A percentile compares a stretch with the other conserved stretches of the same genome.
phyloP scores from a whole-genome alignment of 257 asterid genomes.

The Primulina huaijiensis region DNA sequence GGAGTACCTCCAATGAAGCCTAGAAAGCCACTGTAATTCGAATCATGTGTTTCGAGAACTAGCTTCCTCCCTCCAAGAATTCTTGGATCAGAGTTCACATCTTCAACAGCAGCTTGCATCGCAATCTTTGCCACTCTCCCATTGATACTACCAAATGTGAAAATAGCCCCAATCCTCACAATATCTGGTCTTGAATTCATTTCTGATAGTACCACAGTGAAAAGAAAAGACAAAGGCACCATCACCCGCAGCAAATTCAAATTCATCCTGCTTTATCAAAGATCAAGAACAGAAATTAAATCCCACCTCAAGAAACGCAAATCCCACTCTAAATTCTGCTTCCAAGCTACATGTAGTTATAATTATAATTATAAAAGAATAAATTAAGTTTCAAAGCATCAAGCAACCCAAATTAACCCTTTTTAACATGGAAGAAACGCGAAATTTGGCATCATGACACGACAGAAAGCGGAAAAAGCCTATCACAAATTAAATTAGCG shows the following conservation, averaged over 20 bases:
- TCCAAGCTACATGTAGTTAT: too few species aligned
- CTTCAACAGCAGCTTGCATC: constrained; percentile 77
- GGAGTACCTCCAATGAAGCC: constrained; percentile 48
- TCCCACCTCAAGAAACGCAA: too few species aligned
- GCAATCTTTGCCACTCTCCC: constrained; percentile 75
- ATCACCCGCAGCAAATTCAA: constrained; percentile 31
- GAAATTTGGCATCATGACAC: too few species aligned
- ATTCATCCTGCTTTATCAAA: constrained; percentile 16
- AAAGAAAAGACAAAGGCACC: constrained; percentile 28
- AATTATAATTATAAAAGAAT: too few species aligned
- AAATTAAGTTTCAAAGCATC: too few species aligned
- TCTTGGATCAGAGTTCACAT: constrained; percentile 60
- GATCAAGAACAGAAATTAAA: neutral
- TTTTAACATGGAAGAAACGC: too few species aligned
- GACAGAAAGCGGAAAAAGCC: too few species aligned
- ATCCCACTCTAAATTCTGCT: too few species aligned
- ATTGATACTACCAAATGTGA: constrained; percentile 49
- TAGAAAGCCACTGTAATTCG: constrained; percentile 69
- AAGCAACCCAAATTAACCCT: too few species aligned
- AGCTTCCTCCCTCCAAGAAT: constrained; percentile 55
- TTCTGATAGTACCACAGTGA: constrained; percentile 29
- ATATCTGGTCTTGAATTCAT: constrained; percentile 30
- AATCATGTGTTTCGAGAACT: constrained; percentile 43
- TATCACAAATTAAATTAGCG: too few species aligned
- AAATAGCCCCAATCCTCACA: constrained; percentile 69